Evolutionary conservation across 176 grass and related monocot species (phyloP), one percentile per base, ranked within the genome.

Genomic region (Eragrostis curvula): DNA sequence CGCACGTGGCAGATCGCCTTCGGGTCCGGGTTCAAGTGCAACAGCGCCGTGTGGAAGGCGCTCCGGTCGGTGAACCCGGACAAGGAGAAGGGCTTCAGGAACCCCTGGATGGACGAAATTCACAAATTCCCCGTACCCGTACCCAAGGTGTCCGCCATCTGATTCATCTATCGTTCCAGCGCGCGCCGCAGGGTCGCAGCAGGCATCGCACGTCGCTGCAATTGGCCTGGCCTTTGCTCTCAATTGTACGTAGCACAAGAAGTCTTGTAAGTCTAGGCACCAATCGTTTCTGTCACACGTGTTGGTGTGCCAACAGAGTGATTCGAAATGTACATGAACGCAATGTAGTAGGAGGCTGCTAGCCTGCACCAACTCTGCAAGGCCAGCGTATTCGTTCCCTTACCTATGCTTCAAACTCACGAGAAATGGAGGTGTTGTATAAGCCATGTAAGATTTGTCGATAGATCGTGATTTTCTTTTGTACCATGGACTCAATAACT

Each of bases 11-110:
- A 91, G 81, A 88, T 91, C 77, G 89, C 89, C 0, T 91, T 91
- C 78, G 89, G 89, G 0, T 91, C 89, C 0, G 89, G 89, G 3
- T 91, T 91, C 85, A 91, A 91, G 89, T 91, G 89, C 89, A 91
- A 91, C 89, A 85, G 82, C 59, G 89, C 89, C 83, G 87, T 92
- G 9, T 91, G 89, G 89, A 91, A 43, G 85, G 85, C 89, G 70
- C 89, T 91, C 61, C 80, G 81, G 12, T 75, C 89, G 21, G 70
- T 91, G 17, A 81, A 87, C 77, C 85, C 89, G 39, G 71, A 70
- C 55, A 77, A 49, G 64, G 81, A 80, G 70, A 76, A 74, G 44
- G 20, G 76, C 12, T 45, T 73, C 60, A 30, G 9, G 18, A 91
- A 84, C 64, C 89, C 89, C 0, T 91, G 89, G 89, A 78, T 63